Base-by-base conservation (phyloP, 306 rosid genomes). In the Fragaria iinumae region DNA sequence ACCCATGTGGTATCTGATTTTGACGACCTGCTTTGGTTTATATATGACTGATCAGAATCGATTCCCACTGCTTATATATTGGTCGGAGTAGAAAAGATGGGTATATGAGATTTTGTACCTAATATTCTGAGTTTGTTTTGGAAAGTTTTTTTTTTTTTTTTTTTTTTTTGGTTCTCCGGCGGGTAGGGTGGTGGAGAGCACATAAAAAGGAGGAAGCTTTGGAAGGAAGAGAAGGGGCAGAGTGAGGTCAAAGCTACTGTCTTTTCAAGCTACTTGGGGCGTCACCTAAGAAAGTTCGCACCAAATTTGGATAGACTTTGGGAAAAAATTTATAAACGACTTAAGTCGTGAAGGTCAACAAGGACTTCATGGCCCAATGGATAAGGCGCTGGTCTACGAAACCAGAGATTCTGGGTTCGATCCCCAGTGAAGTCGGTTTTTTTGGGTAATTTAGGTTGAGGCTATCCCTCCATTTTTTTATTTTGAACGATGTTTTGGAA, bases 1-100 rank as follows among this genome's bases (percentile, higher is more conserved):
- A 77, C 91, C 93, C 98, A 94, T 93, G 7, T 34, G 32, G 32
- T 64, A 4, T 65, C 69, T 16, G 36, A 5, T 14, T 64, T 16
- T 64, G 69, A 4, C 23, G 38, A 50, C 52, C 25, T 7, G 11
- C 43, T 21, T 67, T 67, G 50, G 32, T 3, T 11, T 10, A 17
- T 57, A 27, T 62, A 13, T 11, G 2, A 62, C 9, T 29, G 67
- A 62, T 62, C 39, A 14, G 34, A 32, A 14, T 63, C 44, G 11
- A 63, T 32, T 14, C 43, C 10, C n/a, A 16, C 20, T 0, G 17
- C 4, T 63, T 17, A 59, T 16, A 38, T 29, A 52, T 20, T 5
- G 59, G 4, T 2, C 0, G 60, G 25, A n/a, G 20, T n/a, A 8
- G 29, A 55, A 21, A 55, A 25, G 3, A 39, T 25, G 27, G n/a